Evolutionary conservation across 2,329 filamentous ascomycete species (phyloP), one percentile per base, ranked within the genome.

Genomic region (Alternaria sp.): DNA sequence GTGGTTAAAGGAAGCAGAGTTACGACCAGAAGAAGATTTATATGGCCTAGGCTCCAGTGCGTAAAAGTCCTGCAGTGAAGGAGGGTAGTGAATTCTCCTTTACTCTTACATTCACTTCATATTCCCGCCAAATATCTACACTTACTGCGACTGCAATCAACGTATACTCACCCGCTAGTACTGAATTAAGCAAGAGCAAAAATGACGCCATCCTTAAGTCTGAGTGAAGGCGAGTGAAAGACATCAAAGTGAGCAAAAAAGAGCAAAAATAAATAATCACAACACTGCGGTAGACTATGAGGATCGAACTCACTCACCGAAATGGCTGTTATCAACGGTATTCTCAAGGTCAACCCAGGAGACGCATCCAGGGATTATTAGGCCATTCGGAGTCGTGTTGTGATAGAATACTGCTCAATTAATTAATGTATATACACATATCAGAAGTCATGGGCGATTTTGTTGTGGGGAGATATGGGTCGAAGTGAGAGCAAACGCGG

Each of bases 401-500:
- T 3, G 30, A 52, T 21, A 9, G 19, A n/a, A 40, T 10, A 25
- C 1, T 13, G 49, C 26, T 23, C 2, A 9, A 19, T 52, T 8
- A 2, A 25, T 1, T 9, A 11, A 1, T 1, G 36, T 23, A 21
- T 23, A n/a, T 12, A 17, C 1, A n/a, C n/a, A 49, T 49, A 49
- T 49, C 10, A 0, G 0, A 28, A 10, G 8, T 28, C 5, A 0
- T 12, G 1, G 26, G 15, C 1, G 23, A 3, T 5, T 12, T 49
- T 7, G 46, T n/a, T 26, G 46, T 28, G 23, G 46, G 21, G 19
- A 21, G 17, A 45, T 17, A 44, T 44, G 5, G 43, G 43, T 44
- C 43, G 11, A 19, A 5, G 11, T 21, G 11, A 45, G 43, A 8
- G 43, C 43, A 45, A 45, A 45, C 43, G 43, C 43, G 0, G 43